phyloP scores from a whole-genome alignment of 345 rosid genomes.

The Eucalyptus curtisii region DNA sequence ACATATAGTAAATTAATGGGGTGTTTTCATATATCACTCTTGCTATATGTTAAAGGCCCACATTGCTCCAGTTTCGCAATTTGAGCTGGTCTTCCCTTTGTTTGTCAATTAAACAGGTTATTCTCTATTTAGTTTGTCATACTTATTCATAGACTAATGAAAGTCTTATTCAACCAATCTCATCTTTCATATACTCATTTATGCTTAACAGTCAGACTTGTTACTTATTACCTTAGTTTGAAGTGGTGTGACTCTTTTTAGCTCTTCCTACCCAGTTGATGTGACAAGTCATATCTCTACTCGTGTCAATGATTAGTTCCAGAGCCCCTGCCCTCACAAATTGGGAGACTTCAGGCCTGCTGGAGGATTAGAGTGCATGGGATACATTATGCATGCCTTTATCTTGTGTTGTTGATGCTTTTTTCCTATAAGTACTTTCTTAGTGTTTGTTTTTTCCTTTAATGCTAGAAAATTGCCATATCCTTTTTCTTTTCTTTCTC shows the following conservation, averaged over 20 bases:
- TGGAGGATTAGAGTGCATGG: not conserved
- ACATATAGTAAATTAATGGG: not conserved
- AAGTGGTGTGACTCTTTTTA: not conserved
- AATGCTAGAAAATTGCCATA: not conserved
- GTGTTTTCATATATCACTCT: not conserved
- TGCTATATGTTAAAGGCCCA: not conserved
- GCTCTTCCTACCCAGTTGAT: not conserved
- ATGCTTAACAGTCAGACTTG: not conserved
- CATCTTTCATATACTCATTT: not conserved
- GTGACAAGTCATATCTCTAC: not conserved
- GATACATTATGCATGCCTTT: not conserved
- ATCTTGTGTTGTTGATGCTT: not conserved
- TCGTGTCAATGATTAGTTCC: not conserved
- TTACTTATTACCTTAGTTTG: not conserved
- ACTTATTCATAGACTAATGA: not conserved
- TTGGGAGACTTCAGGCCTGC: not conserved
- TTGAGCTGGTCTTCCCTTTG: not conserved
- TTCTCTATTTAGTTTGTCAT: not conserved
- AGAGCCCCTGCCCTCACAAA: not conserved
- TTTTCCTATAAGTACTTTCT: not conserved
- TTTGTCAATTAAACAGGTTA: not conserved
- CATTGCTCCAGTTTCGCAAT: not conserved
- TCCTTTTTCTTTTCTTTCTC: not conserved
- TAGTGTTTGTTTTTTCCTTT: not conserved
- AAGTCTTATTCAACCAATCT: not conserved